These are phyloP conservation scores for Candida stauntonica DNA, from an alignment of 805 yeast genomes.

Conservation along the genomic window DNA sequence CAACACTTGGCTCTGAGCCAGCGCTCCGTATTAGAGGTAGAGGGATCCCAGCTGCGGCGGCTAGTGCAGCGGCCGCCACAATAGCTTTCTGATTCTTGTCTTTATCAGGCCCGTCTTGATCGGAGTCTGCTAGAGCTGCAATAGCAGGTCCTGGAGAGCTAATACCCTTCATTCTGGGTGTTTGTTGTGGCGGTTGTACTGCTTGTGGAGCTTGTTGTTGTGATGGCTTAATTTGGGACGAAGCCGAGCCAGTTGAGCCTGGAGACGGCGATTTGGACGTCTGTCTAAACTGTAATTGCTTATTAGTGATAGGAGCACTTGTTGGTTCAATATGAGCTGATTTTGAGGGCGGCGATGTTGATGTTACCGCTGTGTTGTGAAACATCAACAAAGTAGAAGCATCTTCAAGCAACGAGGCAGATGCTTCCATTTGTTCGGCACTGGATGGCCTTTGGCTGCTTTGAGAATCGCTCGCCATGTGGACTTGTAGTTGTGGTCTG, in stretches of 20 bases:
- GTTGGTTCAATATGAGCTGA: too few relatives aligned
- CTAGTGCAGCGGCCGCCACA: conserved; percentile 80
- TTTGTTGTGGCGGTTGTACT: conserved; percentile 3
- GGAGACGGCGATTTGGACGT: conserved; percentile 7
- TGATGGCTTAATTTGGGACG: conserved; percentile 1
- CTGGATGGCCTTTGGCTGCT: not conserved
- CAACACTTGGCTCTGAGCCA: conserved; percentile 7
- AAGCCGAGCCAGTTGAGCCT: not conserved
- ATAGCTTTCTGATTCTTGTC: conserved; percentile 41
- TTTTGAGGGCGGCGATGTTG: too few relatives aligned
- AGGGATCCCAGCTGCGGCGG: conserved; percentile 78
- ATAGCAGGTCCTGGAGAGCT: conserved; percentile 47
- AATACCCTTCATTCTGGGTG: conserved; percentile 21
- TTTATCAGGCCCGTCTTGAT: conserved; percentile 17
- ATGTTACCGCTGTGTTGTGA: conserved; percentile 45
- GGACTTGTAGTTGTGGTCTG: too few relatives aligned
- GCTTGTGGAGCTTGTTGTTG: not conserved
- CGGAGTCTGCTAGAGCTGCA: conserved; percentile 31
- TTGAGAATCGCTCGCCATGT: too few relatives aligned
- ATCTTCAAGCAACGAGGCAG: conserved; percentile 42
- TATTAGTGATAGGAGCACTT: too few relatives aligned
- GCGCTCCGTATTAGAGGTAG: conserved; percentile 40
- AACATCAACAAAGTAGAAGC: conserved; percentile 60
- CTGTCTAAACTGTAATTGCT: too few relatives aligned
- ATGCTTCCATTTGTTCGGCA: conserved; percentile 15